A percentile compares a stretch with the other conserved stretches of the same genome.
Conservation (phyloP, 1,284 basidiomycete genomes). For the Coniophora puteana region DNA sequence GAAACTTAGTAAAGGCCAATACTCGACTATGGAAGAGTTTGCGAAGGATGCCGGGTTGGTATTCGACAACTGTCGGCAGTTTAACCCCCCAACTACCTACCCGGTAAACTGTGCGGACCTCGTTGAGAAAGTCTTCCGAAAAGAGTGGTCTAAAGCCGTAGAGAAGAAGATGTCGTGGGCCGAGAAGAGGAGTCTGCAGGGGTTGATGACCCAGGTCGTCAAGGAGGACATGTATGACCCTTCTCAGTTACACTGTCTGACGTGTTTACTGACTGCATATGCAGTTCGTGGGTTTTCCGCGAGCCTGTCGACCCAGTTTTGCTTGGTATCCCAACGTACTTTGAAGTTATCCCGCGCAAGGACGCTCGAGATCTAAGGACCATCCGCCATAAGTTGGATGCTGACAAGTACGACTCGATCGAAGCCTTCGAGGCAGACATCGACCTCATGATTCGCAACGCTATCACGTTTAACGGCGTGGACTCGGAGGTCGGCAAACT, state of each 20-base stretch:
- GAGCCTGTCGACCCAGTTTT: constrained; percentile 82
- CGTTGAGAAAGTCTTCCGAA: constrained; percentile 75
- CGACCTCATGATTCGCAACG: constrained; percentile 83
- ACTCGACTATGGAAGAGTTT: constrained; percentile 80
- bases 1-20: constrained; percentile 68
- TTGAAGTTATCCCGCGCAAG: constrained; percentile 76
- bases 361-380: constrained; percentile 86
- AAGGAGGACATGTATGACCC: constrained; percentile 68
- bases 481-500: constrained; percentile 73
- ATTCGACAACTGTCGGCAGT: constrained; percentile 85
- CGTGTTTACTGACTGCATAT: too few relatives aligned
- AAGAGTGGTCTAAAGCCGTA: constrained; percentile 82
- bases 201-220: constrained; percentile 67
- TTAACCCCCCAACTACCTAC: constrained; percentile 82
- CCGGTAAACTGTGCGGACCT: constrained; percentile 70
- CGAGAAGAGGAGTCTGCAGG: constrained; percentile 80
- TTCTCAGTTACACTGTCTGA: constrained; percentile 1
- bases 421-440: constrained; percentile 81
- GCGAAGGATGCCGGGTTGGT: constrained; percentile 81
- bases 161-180: constrained; percentile 74
- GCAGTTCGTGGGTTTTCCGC: constrained; percentile 74
- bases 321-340: constrained; percentile 80
- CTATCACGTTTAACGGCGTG: constrained; percentile 80
- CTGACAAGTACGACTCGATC: constrained; percentile 76
- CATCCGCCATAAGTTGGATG: constrained; percentile 81